Evolutionary conservation across 164 flowering plant species (phyloP).

Genomic region (Dillenia suffruticosa): DNA sequence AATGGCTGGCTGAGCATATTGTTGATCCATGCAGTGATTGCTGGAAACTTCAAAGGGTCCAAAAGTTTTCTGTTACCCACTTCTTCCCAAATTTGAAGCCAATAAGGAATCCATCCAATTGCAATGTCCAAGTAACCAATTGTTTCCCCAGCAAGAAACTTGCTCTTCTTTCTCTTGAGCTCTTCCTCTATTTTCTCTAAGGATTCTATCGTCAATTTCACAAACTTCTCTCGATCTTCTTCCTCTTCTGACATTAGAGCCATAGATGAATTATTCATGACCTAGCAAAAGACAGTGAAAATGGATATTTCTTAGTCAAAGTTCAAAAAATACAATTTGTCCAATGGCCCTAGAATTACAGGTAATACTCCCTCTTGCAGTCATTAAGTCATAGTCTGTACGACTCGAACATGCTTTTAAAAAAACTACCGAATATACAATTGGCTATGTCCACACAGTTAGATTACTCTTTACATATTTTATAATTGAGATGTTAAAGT

Average conservation of each 20-base stretch:
- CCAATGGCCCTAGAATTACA: conserved; percentile 16
- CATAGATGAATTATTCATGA: conserved; percentile 2
- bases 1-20: conserved; percentile 17
- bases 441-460: no score
- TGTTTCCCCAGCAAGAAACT: conserved; percentile 19
- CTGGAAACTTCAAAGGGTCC: conserved; percentile 17
- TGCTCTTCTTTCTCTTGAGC: conserved; percentile 13
- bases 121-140: conserved; percentile 26
- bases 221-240: conserved; percentile 11
- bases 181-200: conserved; percentile 16
- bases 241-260: conserved; percentile 14
- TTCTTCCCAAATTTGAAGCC: conserved; percentile 22
- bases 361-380: no score
- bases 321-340: no score
- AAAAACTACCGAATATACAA: no score
- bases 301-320: no score
- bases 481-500: no score
- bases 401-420: background rate
- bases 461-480: no score
- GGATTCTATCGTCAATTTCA: conserved; percentile 7
- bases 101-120: conserved; percentile 20
- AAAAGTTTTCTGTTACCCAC: conserved; percentile 18
- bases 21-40: conserved; percentile 15
- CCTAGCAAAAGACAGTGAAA: conserved; percentile 1
- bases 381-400: background rate